Evolutionary conservation across 2,329 filamentous ascomycete genomes (phyloP), one percentile per base, ranked within the genome.

Genomic region (Paraphoma sp.): DNA sequence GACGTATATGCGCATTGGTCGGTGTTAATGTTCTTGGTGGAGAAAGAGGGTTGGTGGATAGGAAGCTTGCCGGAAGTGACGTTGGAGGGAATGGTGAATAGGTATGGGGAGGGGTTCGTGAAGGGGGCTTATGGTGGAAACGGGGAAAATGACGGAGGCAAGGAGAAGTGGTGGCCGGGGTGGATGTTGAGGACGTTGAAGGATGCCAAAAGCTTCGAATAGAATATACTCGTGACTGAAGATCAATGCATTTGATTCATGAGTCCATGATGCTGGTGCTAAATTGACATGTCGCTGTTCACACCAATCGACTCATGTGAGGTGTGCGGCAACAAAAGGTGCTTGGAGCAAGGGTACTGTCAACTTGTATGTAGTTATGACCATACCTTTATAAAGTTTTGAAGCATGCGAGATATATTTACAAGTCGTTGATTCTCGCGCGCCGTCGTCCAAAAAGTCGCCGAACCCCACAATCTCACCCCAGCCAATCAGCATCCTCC

Each of bases 1-100:
- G 63, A 67, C 31, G 61, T 65, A 16, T 67, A 65, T 33, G 60
- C 62, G 38, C 60, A 67, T 36, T 67, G 63, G 64, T 60, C 54
- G 14, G 58, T 67, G 30, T 52, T 67, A 14, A 64, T 65, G 64
- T 64, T 67, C 54, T 48, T 66, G 52, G 62, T 60, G n/a, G 64
- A 66, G 44, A 54, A 65, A 7, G 61, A 60, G 40, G 47, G 51
- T 14, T 67, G 63, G 63, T 67, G 64, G 64, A 63, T 67, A 48
- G 64, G 64, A 12, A 51, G 54, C 29, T 53, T 67, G 33, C 58
- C 64, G 17, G 29, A 41, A 7, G 60, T 64, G 14, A 62, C 60
- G 11, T 52, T 67, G 18, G 18, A 38, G 10, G 64, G 62, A 17
- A 56, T 67, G 57, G 45, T 65, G 30, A 60, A 61, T 42, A 45